A percentile compares a stretch with the other conserved stretches of the same genome.
phyloP scores from a whole-genome alignment of 805 yeast genomes.

The Candida manassasensis region DNA sequence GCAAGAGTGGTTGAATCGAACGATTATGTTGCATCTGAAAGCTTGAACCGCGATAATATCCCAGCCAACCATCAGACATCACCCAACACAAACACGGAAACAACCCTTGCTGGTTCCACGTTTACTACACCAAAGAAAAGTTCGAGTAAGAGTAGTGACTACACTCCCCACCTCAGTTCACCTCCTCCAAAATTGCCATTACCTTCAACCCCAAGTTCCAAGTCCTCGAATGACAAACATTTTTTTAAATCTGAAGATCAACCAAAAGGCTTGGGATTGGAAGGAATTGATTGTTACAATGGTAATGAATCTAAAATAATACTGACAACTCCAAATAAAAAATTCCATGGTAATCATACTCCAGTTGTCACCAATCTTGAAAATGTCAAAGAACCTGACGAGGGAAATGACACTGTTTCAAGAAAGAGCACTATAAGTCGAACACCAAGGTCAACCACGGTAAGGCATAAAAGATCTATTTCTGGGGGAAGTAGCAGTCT shows the following conservation, averaged over 20 bases:
- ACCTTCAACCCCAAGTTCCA: conserved; percentile 15
- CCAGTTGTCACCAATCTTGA: conserved; percentile 36
- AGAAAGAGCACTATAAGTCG: conserved; percentile 25
- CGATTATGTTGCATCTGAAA: conserved; percentile 11
- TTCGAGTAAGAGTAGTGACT: conserved; percentile 1
- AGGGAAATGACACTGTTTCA: conserved; percentile 10
- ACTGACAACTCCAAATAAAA: conserved; percentile 3
- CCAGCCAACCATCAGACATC: not conserved
- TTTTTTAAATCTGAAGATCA: conserved; percentile 15
- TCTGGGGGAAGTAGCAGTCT: conserved; percentile 32
- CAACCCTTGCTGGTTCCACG: not conserved
- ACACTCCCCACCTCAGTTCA: conserved; percentile 12
- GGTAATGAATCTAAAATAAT: conserved; percentile 1
- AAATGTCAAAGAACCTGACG: conserved; percentile 11
- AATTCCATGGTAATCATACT: conserved; percentile 14
- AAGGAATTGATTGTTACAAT: conserved; percentile 26
- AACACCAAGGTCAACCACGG: conserved; percentile 25
- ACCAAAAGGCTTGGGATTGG: conserved; percentile 36
- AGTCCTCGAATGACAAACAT: conserved; percentile 8
- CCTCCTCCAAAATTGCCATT: conserved; percentile 38
- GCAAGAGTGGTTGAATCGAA: conserved; percentile 41
- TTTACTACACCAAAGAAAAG: conserved; percentile 14
- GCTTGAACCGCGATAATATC: conserved; percentile 8
- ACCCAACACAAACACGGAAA: conserved; percentile 6
- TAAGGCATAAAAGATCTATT: conserved; percentile 37